Evolutionary conservation across 23 red algal genomes (phyloP), one percentile per base, ranked within the genome.

Genomic region (Gracilaria gracilis): DNA sequence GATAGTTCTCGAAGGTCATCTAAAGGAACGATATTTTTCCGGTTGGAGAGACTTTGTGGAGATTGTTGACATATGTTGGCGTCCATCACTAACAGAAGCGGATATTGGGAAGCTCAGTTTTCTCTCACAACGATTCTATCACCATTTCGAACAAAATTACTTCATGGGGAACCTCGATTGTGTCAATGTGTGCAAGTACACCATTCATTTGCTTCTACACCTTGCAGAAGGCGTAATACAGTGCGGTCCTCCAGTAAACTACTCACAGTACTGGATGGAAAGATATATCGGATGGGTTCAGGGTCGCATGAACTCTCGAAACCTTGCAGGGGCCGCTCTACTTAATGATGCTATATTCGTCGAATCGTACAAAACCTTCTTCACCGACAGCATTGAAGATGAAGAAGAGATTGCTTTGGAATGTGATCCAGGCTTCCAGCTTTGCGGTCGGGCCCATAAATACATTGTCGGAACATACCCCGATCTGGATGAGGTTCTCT

Each of bases 251-350:
- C 61, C 36, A 21, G 0, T 65, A 44, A 85, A 85, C 57, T 85
- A 67, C 25, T 67, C 57, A 19, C 61, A 85, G 0, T 85, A 66
- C 24, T 73, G 61, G 81, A 47, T 85, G 57, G 61, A 85, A 36
- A 31, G 81, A 9, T 85, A 69, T 49, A 85, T 85, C 39, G 59
- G 55, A 37, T 85, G 31, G 9, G 35, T 38, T 23, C 57, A 42
- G 31, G 64, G 14, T 38, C 11, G 79, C 2, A 51, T 83, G 36
- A 83, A 83, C 57, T 13, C 24, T n/a, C 50, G 53, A 14, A 58
- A 42, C 6, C 9, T 33, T 31, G 51, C 57, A 58, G 24, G 4
- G 23, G 79, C 47, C 6, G 13, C 54, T 7, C 57, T 83, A 65
- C n/a, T 58, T 28, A 35, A 58, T 21, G 55, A 64, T 83, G 8